Evolutionary conservation across 345 rosid species (phyloP).

Genomic region (Euphorbia lathyris): DNA sequence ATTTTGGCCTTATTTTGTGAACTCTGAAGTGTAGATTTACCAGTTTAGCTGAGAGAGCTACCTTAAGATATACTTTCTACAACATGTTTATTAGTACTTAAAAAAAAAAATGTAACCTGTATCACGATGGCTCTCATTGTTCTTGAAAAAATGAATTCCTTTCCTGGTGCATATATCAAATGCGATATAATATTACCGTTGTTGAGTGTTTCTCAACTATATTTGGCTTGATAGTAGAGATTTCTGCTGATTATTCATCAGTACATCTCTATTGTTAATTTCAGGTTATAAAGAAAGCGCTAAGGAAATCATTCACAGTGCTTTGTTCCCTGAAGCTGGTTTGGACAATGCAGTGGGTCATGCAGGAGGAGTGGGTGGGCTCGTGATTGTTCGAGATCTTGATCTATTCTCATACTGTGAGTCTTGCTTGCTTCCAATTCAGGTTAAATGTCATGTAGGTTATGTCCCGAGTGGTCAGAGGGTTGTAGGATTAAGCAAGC

Average conservation of each 20-base stretch:
- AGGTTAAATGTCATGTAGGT: conserved; percentile 78
- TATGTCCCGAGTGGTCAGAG: conserved; percentile 78
- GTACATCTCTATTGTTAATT: conserved; percentile 9
- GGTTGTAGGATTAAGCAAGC: conserved; percentile 90
- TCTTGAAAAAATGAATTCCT: background rate
- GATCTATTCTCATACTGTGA: conserved; percentile 88
- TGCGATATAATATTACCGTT: background rate
- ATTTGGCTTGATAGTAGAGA: background rate
- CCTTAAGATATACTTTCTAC: background rate
- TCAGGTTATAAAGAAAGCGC: conserved; percentile 75
- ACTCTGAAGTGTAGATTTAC: background rate
- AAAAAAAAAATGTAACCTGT: background rate
- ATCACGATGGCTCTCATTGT: background rate
- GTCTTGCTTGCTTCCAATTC: conserved; percentile 90
- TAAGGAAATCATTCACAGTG: conserved; percentile 73
- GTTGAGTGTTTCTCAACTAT: background rate
- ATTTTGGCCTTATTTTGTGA: background rate
- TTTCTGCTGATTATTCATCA: background rate
- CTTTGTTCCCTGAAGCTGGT: conserved; percentile 92
- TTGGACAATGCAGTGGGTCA: conserved; percentile 60
- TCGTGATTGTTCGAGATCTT: conserved; percentile 81
- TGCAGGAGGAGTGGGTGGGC: conserved; percentile 91
- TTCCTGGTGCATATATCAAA: background rate
- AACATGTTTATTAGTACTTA: too few species aligned
- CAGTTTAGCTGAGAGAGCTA: background rate